A percentile compares a stretch with the other conserved stretches of the same genome.
Evolutionary conservation across 176 grass and related monocot species (phyloP).

Genomic region (Oropetium thomaeum): DNA sequence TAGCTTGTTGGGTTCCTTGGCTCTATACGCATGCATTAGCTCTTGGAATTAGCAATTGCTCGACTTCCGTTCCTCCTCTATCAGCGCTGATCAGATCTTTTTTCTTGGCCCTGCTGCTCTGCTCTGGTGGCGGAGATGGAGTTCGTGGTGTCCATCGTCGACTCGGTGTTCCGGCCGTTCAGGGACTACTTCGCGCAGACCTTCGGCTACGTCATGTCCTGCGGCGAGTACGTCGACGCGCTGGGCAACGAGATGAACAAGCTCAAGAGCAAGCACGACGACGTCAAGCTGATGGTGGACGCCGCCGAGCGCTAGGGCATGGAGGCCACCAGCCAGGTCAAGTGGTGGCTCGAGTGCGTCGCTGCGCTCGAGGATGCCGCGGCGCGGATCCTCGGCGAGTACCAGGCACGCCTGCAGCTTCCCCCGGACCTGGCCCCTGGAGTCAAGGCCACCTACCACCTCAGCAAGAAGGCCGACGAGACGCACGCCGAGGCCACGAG

Average conservation of each 20-base stretch:
- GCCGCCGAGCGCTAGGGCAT: constrained; percentile 72
- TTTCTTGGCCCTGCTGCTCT: neutral
- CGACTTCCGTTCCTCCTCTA: neutral
- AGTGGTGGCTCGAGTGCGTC: constrained; percentile 70
- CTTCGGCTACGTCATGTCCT: constrained; percentile 65
- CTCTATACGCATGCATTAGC: too few relatives aligned
- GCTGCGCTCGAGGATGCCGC: constrained; percentile 47
- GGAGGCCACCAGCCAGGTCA: constrained; percentile 83
- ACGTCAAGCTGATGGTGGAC: constrained; percentile 75
- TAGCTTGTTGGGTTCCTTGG: too few relatives aligned
- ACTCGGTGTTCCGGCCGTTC: constrained; percentile 70
- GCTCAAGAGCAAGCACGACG: constrained; percentile 86
- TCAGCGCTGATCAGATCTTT: constrained; percentile 8
- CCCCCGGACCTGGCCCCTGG: constrained; percentile 44
- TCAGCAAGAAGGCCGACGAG: constrained; percentile 81
- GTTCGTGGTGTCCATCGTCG: constrained; percentile 66
- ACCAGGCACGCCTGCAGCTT: constrained; percentile 33
- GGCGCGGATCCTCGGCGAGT: constrained; percentile 38
- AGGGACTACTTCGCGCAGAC: constrained; percentile 75
- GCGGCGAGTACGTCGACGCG: constrained; percentile 58
- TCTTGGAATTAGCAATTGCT: too few relatives aligned
- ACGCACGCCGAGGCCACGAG: constrained; percentile 40
- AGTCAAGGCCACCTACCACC: constrained; percentile 50
- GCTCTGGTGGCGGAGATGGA: constrained; percentile 47
- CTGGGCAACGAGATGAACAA: constrained; percentile 59